Percentiles rank a stretch among this genome's conserved stretches.
These are phyloP conservation scores for Cyphellophora europaea DNA, from an alignment of 2,329 filamentous ascomycete species.

Conservation along the genomic window DNA sequence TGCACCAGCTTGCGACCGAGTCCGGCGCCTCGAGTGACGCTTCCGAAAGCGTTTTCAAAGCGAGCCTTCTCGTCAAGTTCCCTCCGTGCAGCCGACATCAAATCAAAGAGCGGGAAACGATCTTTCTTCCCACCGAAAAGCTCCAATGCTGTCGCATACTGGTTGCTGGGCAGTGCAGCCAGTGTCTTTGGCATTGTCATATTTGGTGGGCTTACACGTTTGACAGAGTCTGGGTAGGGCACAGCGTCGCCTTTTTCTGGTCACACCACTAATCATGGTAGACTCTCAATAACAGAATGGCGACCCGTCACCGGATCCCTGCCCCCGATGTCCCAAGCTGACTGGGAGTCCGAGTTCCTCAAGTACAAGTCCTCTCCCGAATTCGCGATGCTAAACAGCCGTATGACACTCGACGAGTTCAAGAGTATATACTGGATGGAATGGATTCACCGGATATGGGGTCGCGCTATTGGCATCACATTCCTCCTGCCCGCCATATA, in stretches of 20 bases:
- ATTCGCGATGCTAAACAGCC: constrained; percentile 81
- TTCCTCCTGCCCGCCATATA: constrained; percentile 84
- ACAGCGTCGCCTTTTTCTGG: too few species aligned
- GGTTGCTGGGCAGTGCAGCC: constrained; percentile 81
- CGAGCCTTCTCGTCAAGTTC: neutral
- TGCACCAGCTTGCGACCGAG: neutral
- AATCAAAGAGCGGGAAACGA: neutral
- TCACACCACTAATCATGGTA: too few species aligned
- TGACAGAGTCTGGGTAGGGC: constrained; percentile 84
- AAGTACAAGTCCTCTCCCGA: constrained; percentile 91
- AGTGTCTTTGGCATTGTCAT: constrained; percentile 97
- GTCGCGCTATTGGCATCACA: constrained; percentile 77
- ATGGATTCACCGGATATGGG: constrained; percentile 93
- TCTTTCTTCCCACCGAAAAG: neutral
- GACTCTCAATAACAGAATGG: constrained; percentile 98
- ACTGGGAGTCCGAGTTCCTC: constrained; percentile 88
- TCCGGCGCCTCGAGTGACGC: neutral
- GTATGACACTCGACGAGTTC: constrained; percentile 89
- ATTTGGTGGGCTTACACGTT: constrained; percentile 81
- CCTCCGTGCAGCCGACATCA: neutral
- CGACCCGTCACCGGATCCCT: constrained; percentile 86
- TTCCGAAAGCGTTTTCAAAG: too few species aligned
- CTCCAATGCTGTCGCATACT: constrained; percentile 74
- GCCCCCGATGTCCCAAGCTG: constrained; percentile 65
- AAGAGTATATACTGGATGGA: constrained; percentile 99